Conservation (phyloP, 1,139 yeast species). For the Blastobotrys ciferrii region DNA sequence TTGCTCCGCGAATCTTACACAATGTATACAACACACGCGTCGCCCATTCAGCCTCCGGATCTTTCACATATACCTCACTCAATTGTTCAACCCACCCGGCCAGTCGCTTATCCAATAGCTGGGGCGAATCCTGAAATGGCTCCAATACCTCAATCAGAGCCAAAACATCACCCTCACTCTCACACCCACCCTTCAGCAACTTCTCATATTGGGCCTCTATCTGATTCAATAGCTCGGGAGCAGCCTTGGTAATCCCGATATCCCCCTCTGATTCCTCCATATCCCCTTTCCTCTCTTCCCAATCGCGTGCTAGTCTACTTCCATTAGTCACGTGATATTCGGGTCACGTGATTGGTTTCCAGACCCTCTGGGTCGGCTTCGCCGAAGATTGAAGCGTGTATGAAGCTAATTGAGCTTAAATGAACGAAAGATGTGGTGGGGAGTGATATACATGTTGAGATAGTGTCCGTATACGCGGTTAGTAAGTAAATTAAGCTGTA, state of each 20-base stretch:
- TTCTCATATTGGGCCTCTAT: slow-evolving; percentile 12
- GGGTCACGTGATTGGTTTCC: no score
- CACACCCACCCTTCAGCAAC: slow-evolving; percentile 5
- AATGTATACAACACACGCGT: slow-evolving; percentile 49
- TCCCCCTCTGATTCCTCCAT: slow-evolving; percentile 20
- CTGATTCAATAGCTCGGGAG: slow-evolving; percentile 23
- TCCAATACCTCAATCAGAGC: slow-evolving; percentile 22
- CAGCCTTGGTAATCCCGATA: slow-evolving; percentile 24
- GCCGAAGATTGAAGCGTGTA: no score
- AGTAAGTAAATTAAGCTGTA: no score
- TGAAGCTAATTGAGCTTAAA: no score
- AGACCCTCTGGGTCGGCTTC: no score
- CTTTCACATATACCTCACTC: slow-evolving; percentile 19
- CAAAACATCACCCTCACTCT: slow-evolving; percentile 8
- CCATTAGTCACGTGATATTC: no score
- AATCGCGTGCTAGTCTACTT: no score
- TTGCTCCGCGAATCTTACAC: slow-evolving; percentile 65
- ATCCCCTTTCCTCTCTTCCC: background rate
- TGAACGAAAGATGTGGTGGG: no score
- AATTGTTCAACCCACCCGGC: slow-evolving; percentile 24
- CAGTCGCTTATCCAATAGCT: slow-evolving; percentile 36
- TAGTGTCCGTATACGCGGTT: no score
- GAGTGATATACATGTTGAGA: no score
- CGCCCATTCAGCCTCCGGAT: slow-evolving; percentile 19
- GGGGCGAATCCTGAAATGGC: slow-evolving; percentile 38